Evolutionary conservation across 2,329 filamentous ascomycete genomes (phyloP), one percentile per base, ranked within the genome.

Genomic region (Phoma sp.): DNA sequence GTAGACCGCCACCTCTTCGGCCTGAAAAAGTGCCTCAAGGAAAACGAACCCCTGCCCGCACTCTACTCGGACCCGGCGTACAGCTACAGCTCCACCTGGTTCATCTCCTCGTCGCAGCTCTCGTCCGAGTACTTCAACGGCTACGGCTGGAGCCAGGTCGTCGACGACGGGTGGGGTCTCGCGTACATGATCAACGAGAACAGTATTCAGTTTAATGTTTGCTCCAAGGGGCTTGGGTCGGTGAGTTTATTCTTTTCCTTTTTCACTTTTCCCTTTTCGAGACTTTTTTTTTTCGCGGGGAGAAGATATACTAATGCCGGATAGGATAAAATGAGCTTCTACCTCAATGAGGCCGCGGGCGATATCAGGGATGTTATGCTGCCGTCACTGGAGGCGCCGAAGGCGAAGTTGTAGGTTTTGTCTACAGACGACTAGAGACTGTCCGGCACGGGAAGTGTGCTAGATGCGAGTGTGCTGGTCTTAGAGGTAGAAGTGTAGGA

Each of bases 141-240:
- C 22, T 99, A 99, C 77, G 95, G 95, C 40, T 99, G 95, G 95
- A 95, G 90, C 73, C 94, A 99, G 81, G 95, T 99, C 47, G 90
- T 98, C 51, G 93, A 98, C 71, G 91, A 89, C 57, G 95, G 95
- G 27, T 99, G 95, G 78, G 95, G 95, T 37, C 96, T 99, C 73
- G 95, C 95, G 35, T 99, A 99, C 76, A 99, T 99, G 95, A 98
- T 99, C 76, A 99, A 99, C 75, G 94, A 98, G 83, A 96, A 97
- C 78, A 96, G 92, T 77, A 84, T 99, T 62, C 95, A 98, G 85
- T 98, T 99, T 82, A 99, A 99, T 80, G 87, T 99, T 65, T 93
- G 96, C 63, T 95, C 90, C 75, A 99, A 98, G 84, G 88, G 90
- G 53, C 81, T 97, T 44, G 95, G 94, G 39, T 91, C 89, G 57